Evolutionary conservation across 1,284 basidiomycete species (phyloP), one percentile per base, ranked within the genome.

Genomic region (Cryptococcus sp.): DNA sequence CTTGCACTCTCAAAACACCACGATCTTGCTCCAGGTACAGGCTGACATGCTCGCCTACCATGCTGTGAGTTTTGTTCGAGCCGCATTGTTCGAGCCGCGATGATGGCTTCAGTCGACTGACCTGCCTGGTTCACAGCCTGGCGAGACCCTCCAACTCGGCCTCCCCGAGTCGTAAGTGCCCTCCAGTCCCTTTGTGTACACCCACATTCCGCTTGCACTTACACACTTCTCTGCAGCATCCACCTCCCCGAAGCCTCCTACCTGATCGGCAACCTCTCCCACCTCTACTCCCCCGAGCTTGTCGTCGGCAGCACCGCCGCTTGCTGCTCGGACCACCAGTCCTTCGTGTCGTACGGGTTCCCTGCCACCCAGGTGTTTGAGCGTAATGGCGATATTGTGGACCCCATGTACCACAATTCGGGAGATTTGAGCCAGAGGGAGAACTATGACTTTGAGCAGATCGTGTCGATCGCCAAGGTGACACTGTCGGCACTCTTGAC

Each of bases 31-130:
- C 40, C 88, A 92, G 82, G 81, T 93, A 55, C 91, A 93, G 73
- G 88, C 88, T 0, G 91, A 94, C 68, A 93, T 93, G 90, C 80
- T 89, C 46, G 91, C 83, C 0, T 92, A 91, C 71, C 88, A 84
- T 56, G 75, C 64, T 33, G 69, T 73, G 43, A 60, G 71, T 64
- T 4, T 33, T 9, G 28, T 33, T 4, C 4, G n/a, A 46, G 21
- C 13, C 21, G 16, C 20, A 15, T 42, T 35, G n/a, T n/a, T 49
- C 13, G 20, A 52, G 15, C 9, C 46, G 40, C 44, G 9, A 12
- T 18, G 35, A 18, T 46, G 36, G 38, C 35, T 18, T 39, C 33
- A 35, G 50, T 35, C 5, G 24, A 42, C 13, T 38, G 23, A 40
- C 9, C n/a, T 2, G 23, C 52, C 20, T 46, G 6, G 24, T 33